Base-by-base conservation (phyloP, 441 rosid genomes). In the Theobroma grandiflorum region DNA sequence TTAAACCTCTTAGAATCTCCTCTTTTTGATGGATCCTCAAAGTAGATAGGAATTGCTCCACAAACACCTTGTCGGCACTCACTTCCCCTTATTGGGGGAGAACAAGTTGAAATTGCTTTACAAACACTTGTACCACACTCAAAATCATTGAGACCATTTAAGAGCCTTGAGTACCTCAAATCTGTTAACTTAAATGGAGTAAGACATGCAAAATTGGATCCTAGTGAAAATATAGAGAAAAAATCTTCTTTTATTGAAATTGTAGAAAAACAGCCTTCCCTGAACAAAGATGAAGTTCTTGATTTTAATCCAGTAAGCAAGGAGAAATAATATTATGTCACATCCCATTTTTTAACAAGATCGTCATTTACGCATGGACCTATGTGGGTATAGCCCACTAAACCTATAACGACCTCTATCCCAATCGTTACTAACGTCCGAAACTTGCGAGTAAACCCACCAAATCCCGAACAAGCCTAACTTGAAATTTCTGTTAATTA, bases 11-110 rank as follows among this genome's bases (percentile, higher is more conserved):
- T 68, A 37, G 57, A 55, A 38, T 55, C 37, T 59, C 68, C 68
- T 59, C 43, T 2, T 4, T 20, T 65, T 64, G 15, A 74, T 74
- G 68, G 55, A 74, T 74, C 68, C 68, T 22, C 26, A 26, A 89
- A 90, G 63, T 87, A 81, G 85, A 80, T 71, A 22, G 82, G 78
- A 80, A 88, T 93, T 72, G 97, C 98, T 66, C 96, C 95, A 18
- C 93, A 88, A 64, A 94, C 97, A 5, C 99, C 98, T 0, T 79
- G 81, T 79, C 86, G 50, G 79, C 81, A 47, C 42, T 81, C 88
- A 26, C 37, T 68, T 74, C 43, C 78, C 15, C 43, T 26, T 26
- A 4, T 61, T 70, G 9, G 61, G 8, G 57, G 15, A 74, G 89
- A 88, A 66, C 88, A 78, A 85, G 78, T 71, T 45, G 84, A 83